These are phyloP conservation scores for Hypoxylon subgilvum DNA, from an alignment of 495 filamentous ascomycete species.

Conservation along the genomic window DNA sequence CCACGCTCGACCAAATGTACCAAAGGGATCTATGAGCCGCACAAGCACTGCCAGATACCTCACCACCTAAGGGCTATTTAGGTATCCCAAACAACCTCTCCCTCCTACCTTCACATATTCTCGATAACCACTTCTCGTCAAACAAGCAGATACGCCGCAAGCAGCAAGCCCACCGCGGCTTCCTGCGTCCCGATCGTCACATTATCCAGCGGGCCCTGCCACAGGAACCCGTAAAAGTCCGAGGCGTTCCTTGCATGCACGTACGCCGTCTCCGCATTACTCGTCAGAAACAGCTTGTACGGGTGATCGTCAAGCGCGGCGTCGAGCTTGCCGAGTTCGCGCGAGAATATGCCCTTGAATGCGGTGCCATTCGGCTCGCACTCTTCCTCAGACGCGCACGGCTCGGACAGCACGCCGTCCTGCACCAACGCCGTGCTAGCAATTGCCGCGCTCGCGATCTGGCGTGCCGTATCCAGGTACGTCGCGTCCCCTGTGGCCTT, in stretches of 20 bases:
- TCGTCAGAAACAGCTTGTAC: conserved; percentile 59
- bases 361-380: conserved; percentile 65
- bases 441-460: conserved; percentile 64
- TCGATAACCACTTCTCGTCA: too few relatives aligned
- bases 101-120: too few relatives aligned
- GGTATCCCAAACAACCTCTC: too few relatives aligned
- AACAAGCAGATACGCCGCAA: conserved; percentile 54
- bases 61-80: too few relatives aligned
- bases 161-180: conserved; percentile 63
- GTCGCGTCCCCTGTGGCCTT: conserved; percentile 42
- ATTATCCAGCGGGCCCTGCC: conserved; percentile 60
- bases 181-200: conserved; percentile 63
- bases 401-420: conserved; percentile 65
- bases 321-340: conserved; percentile 64
- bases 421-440: conserved; percentile 51
- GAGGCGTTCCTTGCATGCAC: conserved; percentile 53
- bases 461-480: conserved; percentile 59
- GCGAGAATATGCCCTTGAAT: conserved; percentile 78
- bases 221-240: conserved; percentile 59
- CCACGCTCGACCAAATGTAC: too few relatives aligned
- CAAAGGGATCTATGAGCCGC: too few relatives aligned
- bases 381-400: conserved; percentile 54
- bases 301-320: conserved; percentile 48
- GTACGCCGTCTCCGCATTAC: conserved; percentile 65
- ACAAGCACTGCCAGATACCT: too few relatives aligned